phyloP scores from a whole-genome alignment of 2,329 filamentous ascomycete genomes.

The Bisporella sp. region DNA sequence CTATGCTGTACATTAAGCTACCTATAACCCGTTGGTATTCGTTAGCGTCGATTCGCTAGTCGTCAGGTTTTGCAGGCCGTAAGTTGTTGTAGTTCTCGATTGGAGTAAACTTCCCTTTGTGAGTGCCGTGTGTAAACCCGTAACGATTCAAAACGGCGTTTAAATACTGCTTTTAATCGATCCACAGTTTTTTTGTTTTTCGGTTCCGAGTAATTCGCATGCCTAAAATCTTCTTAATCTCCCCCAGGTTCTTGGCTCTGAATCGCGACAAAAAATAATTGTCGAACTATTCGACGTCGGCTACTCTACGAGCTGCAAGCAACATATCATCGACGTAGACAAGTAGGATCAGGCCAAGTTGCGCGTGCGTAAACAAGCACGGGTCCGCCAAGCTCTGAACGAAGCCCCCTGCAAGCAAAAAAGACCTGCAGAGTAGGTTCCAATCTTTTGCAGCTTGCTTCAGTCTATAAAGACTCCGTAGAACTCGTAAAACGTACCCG shows the following conservation, averaged over 20 bases:
- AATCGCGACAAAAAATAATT: background rate
- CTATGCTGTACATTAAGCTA: background rate
- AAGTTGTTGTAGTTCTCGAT: too few relatives aligned
- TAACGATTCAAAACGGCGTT: background rate
- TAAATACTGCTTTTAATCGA: background rate
- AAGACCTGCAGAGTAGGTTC: background rate
- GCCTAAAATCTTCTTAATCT: background rate
- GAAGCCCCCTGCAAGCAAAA: background rate
- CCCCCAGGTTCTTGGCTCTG: constrained; percentile 3
- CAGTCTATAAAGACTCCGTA: background rate
- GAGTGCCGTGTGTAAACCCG: background rate
- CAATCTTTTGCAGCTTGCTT: background rate
- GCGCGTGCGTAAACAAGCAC: background rate
- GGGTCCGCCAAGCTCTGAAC: background rate
- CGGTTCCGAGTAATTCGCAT: background rate
- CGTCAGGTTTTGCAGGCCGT: background rate
- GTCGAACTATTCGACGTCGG: background rate
- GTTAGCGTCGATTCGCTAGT: background rate
- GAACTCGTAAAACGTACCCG: background rate
- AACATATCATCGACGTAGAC: constrained; percentile 6
- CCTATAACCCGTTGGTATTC: background rate
- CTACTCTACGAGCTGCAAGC: background rate
- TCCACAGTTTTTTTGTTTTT: background rate
- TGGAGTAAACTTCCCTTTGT: background rate
- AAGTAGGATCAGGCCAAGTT: background rate